Conservation (phyloP, 257 asterid genomes). For the Rubia yunnanensis region DNA sequence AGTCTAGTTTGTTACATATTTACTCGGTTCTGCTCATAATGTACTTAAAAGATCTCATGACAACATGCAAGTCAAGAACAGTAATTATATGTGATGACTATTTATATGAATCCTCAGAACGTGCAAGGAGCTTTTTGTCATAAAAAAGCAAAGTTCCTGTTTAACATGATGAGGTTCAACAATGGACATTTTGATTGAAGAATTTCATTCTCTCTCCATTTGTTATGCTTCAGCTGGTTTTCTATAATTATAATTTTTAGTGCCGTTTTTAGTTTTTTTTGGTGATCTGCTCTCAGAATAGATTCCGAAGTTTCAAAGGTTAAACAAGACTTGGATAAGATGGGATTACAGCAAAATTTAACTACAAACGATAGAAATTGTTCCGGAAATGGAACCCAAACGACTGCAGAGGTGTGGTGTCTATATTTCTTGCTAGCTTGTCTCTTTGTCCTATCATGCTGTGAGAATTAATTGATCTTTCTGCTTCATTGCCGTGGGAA, state of each 20-base stretch:
- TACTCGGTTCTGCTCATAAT: background rate
- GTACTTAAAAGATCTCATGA: background rate
- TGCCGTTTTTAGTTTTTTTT: slow-evolving; percentile 21
- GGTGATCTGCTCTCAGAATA: slow-evolving; percentile 79
- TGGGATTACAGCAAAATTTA: slow-evolving; percentile 37
- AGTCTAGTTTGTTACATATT: background rate
- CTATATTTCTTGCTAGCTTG: slow-evolving; percentile 1
- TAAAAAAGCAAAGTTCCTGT: background rate
- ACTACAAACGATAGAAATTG: slow-evolving; percentile 27
- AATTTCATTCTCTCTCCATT: background rate
- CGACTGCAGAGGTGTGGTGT: slow-evolving; percentile 58
- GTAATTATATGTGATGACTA: background rate
- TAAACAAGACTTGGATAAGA: slow-evolving; percentile 49
- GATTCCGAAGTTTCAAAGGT: slow-evolving; percentile 82
- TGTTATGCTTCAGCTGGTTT: slow-evolving; percentile 15
- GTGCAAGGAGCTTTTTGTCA: background rate
- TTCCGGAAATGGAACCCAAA: slow-evolving; percentile 29
- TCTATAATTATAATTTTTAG: slow-evolving; percentile 23
- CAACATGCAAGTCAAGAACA: background rate
- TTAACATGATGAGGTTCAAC: background rate
- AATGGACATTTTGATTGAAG: background rate
- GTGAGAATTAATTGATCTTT: background rate
- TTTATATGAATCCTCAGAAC: background rate
- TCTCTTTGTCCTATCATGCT: background rate
- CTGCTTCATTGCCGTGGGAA: background rate